Conservation (phyloP, 352 stramenopile genomes). For the Globisporangium okanoganense region DNA sequence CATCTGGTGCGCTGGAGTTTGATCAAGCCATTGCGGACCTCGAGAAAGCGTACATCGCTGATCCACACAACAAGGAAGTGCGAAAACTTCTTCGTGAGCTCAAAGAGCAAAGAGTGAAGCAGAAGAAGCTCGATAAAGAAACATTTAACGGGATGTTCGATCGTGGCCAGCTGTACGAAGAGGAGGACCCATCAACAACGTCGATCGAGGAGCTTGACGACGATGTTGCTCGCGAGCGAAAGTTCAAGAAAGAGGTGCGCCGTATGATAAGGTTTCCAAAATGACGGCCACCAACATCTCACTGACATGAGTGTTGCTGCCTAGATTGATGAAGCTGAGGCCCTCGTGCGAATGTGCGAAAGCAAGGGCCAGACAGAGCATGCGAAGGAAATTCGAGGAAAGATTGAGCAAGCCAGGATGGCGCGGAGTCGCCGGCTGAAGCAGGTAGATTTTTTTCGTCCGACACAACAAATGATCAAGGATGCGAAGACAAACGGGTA, state of each 20-base stretch:
- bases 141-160: constrained; percentile 86
- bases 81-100: constrained; percentile 65
- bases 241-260: constrained; percentile 53
- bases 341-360: constrained; percentile 62
- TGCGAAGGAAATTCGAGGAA: constrained; percentile 58
- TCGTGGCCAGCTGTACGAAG: constrained; percentile 56
- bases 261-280: not conserved
- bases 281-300: not conserved
- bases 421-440: constrained; percentile 43
- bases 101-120: constrained; percentile 57
- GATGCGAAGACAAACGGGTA: constrained; percentile 77
- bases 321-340: constrained; percentile 64
- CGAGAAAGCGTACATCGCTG: constrained; percentile 56
- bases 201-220: constrained; percentile 14
- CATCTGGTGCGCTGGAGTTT: constrained; percentile 73
- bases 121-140: constrained; percentile 60
- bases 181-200: constrained; percentile 2
- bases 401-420: constrained; percentile 51
- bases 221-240: constrained; percentile 33
- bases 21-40: constrained; percentile 70
- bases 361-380: constrained; percentile 55
- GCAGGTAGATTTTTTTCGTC: constrained; percentile 74
- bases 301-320: not conserved
- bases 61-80: constrained; percentile 57
- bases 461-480: constrained; percentile 70